phyloP scores from a whole-genome alignment of 257 asterid species.

The Fraxinus americana region DNA sequence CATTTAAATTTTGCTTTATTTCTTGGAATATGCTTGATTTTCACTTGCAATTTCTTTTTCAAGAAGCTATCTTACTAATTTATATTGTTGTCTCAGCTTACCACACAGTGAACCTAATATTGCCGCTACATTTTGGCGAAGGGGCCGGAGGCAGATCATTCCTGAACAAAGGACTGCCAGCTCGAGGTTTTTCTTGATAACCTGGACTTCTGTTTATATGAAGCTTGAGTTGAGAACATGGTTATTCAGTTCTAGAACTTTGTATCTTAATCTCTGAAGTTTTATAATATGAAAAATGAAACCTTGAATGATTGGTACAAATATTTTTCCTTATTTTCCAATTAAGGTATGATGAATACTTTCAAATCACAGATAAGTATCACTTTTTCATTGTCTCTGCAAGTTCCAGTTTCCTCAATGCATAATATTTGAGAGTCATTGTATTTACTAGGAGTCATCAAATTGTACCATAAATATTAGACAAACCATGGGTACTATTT shows the following conservation, averaged over 20 bases:
- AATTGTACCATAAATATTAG: neutral
- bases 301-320: neutral
- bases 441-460: neutral
- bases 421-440: neutral
- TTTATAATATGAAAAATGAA: neutral
- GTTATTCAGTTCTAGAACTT: slow-evolving; percentile 14
- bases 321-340: slow-evolving; percentile 1
- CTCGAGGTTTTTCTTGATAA: slow-evolving; percentile 68
- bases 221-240: slow-evolving; percentile 13
- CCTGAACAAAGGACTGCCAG: slow-evolving; percentile 94
- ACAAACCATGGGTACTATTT: neutral
- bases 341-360: neutral
- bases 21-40: slow-evolving; percentile 12
- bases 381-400: slow-evolving; percentile 1
- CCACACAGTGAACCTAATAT: slow-evolving; percentile 93
- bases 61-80: slow-evolving; percentile 22
- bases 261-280: neutral
- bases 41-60: neutral
- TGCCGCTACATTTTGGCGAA: slow-evolving; percentile 90
- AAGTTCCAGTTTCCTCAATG: neutral
- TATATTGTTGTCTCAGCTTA: slow-evolving; percentile 57
- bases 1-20: slow-evolving; percentile 17
- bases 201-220: slow-evolving; percentile 27
- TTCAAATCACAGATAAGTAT: neutral
- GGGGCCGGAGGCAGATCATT: slow-evolving; percentile 88